A percentile compares a stretch with the other conserved stretches of the same genome.
phyloP scores from a whole-genome alignment of 2,329 filamentous ascomycete genomes.

The Botryosphaeria dothidea region DNA sequence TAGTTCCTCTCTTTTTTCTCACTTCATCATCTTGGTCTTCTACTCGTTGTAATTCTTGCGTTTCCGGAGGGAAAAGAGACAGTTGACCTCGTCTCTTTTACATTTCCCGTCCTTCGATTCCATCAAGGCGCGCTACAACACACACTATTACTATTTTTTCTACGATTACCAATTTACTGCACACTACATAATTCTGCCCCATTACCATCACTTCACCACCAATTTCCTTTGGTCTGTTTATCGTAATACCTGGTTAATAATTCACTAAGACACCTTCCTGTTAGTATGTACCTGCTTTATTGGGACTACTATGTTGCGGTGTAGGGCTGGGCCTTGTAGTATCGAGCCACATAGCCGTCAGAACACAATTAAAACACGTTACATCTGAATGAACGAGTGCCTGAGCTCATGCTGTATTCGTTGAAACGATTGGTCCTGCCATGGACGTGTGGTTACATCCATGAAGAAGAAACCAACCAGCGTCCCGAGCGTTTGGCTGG shows the following conservation, averaged over 20 bases:
- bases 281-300: neutral
- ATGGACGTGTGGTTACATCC: neutral
- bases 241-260: neutral
- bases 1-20: neutral
- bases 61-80: neutral
- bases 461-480: neutral
- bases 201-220: neutral
- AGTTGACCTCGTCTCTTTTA: conserved; percentile 8
- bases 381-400: neutral
- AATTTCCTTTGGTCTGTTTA: neutral
- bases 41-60: conserved; percentile 40
- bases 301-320: neutral
- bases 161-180: neutral
- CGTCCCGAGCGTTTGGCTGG: neutral
- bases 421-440: neutral
- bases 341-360: neutral
- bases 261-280: neutral
- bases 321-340: neutral
- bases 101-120: conserved; percentile 9
- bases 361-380: neutral
- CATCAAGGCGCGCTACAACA: conserved; percentile 2
- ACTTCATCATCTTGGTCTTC: conserved; percentile 30
- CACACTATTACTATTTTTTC: neutral
- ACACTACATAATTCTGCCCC: conserved; percentile 7
- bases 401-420: neutral